phyloP scores from a whole-genome alignment of 1,284 basidiomycete species.

The Pholiota adiposa region DNA sequence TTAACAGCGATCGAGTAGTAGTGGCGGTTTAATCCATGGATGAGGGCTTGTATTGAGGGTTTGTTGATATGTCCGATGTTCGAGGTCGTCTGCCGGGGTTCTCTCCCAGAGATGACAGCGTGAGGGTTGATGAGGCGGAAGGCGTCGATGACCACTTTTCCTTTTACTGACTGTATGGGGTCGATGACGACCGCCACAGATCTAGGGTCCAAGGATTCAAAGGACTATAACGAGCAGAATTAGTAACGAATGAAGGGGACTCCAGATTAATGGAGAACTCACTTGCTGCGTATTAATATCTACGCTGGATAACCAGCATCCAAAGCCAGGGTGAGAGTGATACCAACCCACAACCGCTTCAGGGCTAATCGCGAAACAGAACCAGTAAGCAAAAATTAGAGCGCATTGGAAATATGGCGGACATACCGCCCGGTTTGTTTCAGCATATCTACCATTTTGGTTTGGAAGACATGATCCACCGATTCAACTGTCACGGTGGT shows the following conservation, averaged over 20 bases:
- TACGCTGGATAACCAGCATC: constrained; percentile 98
- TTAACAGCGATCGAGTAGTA: constrained; percentile 98
- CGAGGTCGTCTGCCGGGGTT: constrained; percentile 96
- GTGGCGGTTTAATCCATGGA: constrained; percentile 94
- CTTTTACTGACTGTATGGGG: constrained; percentile 99
- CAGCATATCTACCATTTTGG: constrained; percentile 98
- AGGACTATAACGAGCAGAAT: constrained; percentile 66
- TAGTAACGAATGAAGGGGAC: constrained; percentile 6
- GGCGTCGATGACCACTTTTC: constrained; percentile 98
- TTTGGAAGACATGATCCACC: constrained; percentile 99
- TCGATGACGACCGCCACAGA: constrained; percentile 99
- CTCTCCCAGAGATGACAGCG: constrained; percentile 86
- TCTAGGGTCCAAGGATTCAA: constrained; percentile 93
- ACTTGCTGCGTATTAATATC: constrained; percentile 99
- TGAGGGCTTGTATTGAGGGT: constrained; percentile 95
- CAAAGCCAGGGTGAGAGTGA: constrained; percentile 99
- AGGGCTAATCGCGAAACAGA: constrained; percentile 57
- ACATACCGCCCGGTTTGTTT: constrained; percentile 96
- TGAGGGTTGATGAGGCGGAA: constrained; percentile 96
- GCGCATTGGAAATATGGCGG: constrained; percentile 13
- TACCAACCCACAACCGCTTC: constrained; percentile 99
- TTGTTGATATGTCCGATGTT: constrained; percentile 99
- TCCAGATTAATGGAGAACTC: constrained; percentile 24
- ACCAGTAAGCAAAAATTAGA: constrained; percentile 8
- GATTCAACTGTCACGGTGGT: constrained; percentile 99